Base-by-base conservation (phyloP, 768 basidiomycete genomes). In the Kwoniella dendrophila region DNA sequence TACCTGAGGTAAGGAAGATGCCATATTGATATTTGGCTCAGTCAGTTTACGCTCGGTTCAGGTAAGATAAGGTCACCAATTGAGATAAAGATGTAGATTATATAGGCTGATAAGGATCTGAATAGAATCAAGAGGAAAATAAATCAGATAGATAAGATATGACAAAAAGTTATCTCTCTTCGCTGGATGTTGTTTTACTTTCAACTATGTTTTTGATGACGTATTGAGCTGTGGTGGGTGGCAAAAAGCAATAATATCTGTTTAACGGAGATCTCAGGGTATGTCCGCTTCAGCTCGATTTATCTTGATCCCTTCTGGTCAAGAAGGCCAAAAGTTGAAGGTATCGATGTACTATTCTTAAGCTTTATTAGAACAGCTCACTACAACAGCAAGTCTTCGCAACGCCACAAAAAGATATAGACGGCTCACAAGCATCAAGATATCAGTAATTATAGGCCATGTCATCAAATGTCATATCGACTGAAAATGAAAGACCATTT, bases 1-100 rank as follows among this genome's bases (percentile, higher is more conserved):
- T 43, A 72, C 71, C 33, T 73, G 71, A 1, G 72, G 72, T 45
- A 73, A 45, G 12, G 63, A 64, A 10, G 67, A 67, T 12, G 56
- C 40, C 72, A 70, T 73, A 20, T 22, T 60, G n/a, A n/a, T n/a
- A n/a, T n/a, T n/a, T n/a, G n/a, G 59, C 20, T 8, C n/a, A 8
- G 41, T 44, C n/a, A n/a, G n/a, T n/a, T n/a, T 26, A 11, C n/a
- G 14, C n/a, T 27, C 4, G 43, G 24, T 20, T 40, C 4, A 36
- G 5, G 12, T 16, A 55, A 16, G 36, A 38, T 14, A 55, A 11
- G 10, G 8, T 26, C 4, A 20, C 4, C 12, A 34, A 26, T 12
- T 5, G 38, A 44, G 30, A 57, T 45, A 29, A 26, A 3, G 29
- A 27, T 18, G 12, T 24, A 29, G 4, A 26, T 26, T 38, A 14